Percentiles rank a stretch among this genome's conserved stretches.
These are phyloP conservation scores for Diplodia mutila DNA, from an alignment of 2,329 filamentous ascomycete species.

Conservation along the genomic window DNA sequence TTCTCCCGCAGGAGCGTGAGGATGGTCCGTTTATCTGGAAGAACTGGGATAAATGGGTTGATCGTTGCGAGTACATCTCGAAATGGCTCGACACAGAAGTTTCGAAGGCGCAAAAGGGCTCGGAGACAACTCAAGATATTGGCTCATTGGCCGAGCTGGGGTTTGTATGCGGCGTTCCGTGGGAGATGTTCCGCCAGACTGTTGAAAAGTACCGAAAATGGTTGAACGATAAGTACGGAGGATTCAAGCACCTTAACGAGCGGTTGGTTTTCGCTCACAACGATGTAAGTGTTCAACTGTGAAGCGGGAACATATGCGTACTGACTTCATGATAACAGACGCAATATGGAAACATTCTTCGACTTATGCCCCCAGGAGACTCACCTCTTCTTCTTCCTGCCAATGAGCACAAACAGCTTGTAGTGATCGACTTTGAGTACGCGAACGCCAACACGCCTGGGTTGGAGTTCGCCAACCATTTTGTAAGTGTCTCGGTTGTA, in stretches of 20 bases:
- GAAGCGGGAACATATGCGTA: neutral
- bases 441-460: constrained; percentile 85
- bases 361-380: constrained; percentile 68
- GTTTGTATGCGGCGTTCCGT: constrained; percentile 81
- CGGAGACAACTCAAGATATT: constrained; percentile 14
- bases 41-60: constrained; percentile 94
- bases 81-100: constrained; percentile 66
- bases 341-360: constrained; percentile 97
- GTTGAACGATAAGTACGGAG: constrained; percentile 74
- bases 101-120: constrained; percentile 37
- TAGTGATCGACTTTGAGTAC: constrained; percentile 99
- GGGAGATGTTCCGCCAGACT: constrained; percentile 73
- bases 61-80: constrained; percentile 65
- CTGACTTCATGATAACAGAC: constrained; percentile 60
- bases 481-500: constrained; percentile 56
- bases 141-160: constrained; percentile 71
- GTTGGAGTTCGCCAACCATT: constrained; percentile 95
- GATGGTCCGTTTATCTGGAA: constrained; percentile 82
- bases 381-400: constrained; percentile 86
- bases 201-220: constrained; percentile 78
- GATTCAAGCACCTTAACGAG: constrained; percentile 67
- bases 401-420: constrained; percentile 92
- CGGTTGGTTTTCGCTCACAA: constrained; percentile 95
- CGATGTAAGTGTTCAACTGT: constrained; percentile 67
- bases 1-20: constrained; percentile 76